Evolutionary conservation across 2,329 filamentous ascomycete genomes (phyloP).

Genomic region (Chrysoporthe deuterocubensis): DNA sequence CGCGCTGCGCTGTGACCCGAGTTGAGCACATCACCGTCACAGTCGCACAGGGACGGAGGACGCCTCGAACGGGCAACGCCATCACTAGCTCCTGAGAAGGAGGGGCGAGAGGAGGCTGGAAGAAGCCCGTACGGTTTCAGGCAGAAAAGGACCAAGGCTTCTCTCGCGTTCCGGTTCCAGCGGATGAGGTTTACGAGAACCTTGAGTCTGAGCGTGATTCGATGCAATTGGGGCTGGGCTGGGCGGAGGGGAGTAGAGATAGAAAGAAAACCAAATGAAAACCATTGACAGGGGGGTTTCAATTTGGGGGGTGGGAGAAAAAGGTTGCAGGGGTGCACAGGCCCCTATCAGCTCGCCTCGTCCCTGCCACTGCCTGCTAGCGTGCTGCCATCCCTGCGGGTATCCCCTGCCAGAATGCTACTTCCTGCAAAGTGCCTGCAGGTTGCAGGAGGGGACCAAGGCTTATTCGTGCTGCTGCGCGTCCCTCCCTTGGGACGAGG

Average conservation of each 20-base stretch:
- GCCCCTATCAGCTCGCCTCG: not conserved
- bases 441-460: not conserved
- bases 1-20: slow-evolving; percentile 9
- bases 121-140: not conserved
- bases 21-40: slow-evolving; percentile 5
- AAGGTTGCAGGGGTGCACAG: not conserved
- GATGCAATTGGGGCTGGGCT: too few species aligned
- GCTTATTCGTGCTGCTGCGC: not conserved
- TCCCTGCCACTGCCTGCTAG: not conserved
- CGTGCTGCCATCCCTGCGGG: not conserved
- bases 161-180: not conserved
- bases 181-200: not conserved
- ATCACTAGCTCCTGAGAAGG: too few species aligned
- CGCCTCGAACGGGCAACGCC: not conserved
- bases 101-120: not conserved
- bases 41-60: not conserved
- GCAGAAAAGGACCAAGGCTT: not conserved
- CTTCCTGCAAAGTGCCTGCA: slow-evolving; percentile 9
- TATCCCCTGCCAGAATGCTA: not conserved
- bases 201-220: not conserved
- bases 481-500: not conserved
- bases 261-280: not conserved
- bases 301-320: not conserved
- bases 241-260: not conserved
- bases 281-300: not conserved